Conservation (phyloP, 768 basidiomycete genomes). For the Leccinellum rugosiceps region DNA sequence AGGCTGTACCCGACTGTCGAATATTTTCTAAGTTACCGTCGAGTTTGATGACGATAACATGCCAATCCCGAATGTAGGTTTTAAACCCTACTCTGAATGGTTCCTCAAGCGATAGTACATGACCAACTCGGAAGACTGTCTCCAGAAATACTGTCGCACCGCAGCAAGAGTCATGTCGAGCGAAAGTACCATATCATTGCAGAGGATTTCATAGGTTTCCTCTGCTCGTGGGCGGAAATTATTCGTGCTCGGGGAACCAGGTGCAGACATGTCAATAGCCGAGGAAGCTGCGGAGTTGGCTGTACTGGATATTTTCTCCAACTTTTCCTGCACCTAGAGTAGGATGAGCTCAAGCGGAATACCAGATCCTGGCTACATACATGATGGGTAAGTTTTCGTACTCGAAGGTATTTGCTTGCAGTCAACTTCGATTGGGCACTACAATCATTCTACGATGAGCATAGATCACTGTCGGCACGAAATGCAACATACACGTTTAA, state of each 20-base stretch:
- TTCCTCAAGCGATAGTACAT: conserved; percentile 69
- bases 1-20: conserved; percentile 7
- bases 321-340: conserved; percentile 75
- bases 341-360: conserved; percentile 5
- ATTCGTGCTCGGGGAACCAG: conserved; percentile 24
- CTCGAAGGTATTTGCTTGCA: conserved; percentile 79
- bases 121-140: conserved; percentile 64
- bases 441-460: not conserved
- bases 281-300: conserved; percentile 27
- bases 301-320: conserved; percentile 52
- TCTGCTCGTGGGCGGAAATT: conserved; percentile 43
- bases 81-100: not conserved
- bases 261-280: conserved; percentile 40
- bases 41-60: not conserved
- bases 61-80: not conserved
- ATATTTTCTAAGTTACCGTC: conserved; percentile 23
- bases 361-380: conserved; percentile 42
- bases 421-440: conserved; percentile 84
- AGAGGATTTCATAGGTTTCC: conserved; percentile 82
- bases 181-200: conserved; percentile 81
- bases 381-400: conserved; percentile 81
- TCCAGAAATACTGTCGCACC: conserved; percentile 88
- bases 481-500: conserved; percentile 70
- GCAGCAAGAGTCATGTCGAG: conserved; percentile 88
- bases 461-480: not conserved